phyloP scores from a whole-genome alignment of 73 alveolate species.

The Paramecium octaurelia region DNA sequence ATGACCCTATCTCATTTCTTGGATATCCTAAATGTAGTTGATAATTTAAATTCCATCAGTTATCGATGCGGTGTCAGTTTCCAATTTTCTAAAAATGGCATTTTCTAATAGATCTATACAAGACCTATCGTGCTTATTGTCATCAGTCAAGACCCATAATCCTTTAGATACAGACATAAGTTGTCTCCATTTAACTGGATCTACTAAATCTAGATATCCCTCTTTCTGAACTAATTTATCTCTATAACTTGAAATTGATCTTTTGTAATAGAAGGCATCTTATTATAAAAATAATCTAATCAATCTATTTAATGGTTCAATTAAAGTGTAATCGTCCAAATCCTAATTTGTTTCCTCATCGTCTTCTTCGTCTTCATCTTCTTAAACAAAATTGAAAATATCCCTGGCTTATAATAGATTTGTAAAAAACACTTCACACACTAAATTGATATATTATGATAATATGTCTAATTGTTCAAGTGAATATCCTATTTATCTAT shows the following conservation, averaged over 20 bases:
- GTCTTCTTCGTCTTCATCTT: neutral
- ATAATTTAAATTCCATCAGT: neutral
- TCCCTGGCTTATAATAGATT: neutral
- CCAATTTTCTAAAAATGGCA: neutral
- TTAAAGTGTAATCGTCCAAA: neutral
- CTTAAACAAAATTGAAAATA: neutral
- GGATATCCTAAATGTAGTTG: neutral
- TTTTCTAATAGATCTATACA: neutral
- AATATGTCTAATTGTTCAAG: neutral
- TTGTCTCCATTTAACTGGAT: neutral
- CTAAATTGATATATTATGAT: neutral
- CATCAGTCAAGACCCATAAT: neutral
- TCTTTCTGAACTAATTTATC: neutral
- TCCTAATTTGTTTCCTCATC: neutral
- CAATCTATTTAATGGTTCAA: neutral
- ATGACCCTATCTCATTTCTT: neutral
- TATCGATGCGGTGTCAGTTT: neutral
- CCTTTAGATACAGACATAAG: neutral
- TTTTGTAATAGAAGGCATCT: neutral
- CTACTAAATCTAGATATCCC: neutral
- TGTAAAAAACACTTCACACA: neutral
- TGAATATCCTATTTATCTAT: constrained; percentile 1
- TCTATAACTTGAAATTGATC: neutral
- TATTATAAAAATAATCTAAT: neutral
- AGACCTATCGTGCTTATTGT: neutral